Percentiles rank a stretch among this genome's conserved stretches.
Evolutionary conservation across 108 stramenopile species (phyloP).

Genomic region (Nitzschia sp.): DNA sequence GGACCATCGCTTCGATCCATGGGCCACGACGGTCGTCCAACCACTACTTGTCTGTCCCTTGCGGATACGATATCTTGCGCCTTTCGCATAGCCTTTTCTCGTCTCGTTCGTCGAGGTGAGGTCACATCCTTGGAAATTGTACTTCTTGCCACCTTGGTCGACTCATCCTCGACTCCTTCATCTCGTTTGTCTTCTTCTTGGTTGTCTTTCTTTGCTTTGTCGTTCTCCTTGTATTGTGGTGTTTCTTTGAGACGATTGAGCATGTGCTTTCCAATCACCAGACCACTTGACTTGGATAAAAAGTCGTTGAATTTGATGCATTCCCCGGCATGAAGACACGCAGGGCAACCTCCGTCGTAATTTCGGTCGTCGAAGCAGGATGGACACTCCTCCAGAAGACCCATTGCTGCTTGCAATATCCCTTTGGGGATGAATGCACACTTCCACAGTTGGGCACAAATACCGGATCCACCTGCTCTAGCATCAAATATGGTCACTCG

Average conservation of each 20-base stretch:
- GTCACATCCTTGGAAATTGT: slow-evolving; percentile 12
- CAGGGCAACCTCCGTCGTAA: slow-evolving; percentile 85
- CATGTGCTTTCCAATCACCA: slow-evolving; percentile 58
- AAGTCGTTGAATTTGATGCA: slow-evolving; percentile 79
- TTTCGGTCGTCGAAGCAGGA: slow-evolving; percentile 48
- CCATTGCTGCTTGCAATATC: slow-evolving; percentile 62
- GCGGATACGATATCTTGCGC: slow-evolving; percentile 47
- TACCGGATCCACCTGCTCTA: slow-evolving; percentile 78
- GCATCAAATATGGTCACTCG: slow-evolving; percentile 72
- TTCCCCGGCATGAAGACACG: slow-evolving; percentile 66
- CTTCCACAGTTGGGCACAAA: slow-evolving; percentile 61
- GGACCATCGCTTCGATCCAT: slow-evolving; percentile 34
- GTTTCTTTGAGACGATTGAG: slow-evolving; percentile 53
- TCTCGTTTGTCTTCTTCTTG: not conserved
- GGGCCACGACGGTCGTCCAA: slow-evolving; percentile 59
- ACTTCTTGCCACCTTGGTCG: not conserved
- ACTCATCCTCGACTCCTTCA: not conserved
- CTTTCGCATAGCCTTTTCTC: slow-evolving; percentile 41
- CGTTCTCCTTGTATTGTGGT: slow-evolving; percentile 34
- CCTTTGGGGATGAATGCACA: slow-evolving; percentile 44
- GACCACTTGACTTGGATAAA: slow-evolving; percentile 42
- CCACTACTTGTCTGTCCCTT: slow-evolving; percentile 48
- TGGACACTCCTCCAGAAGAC: slow-evolving; percentile 68
- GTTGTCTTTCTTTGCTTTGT: not conserved
- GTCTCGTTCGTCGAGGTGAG: slow-evolving; percentile 25